phyloP scores from a whole-genome alignment of 1,284 basidiomycete genomes.

The Naganishia albida region DNA sequence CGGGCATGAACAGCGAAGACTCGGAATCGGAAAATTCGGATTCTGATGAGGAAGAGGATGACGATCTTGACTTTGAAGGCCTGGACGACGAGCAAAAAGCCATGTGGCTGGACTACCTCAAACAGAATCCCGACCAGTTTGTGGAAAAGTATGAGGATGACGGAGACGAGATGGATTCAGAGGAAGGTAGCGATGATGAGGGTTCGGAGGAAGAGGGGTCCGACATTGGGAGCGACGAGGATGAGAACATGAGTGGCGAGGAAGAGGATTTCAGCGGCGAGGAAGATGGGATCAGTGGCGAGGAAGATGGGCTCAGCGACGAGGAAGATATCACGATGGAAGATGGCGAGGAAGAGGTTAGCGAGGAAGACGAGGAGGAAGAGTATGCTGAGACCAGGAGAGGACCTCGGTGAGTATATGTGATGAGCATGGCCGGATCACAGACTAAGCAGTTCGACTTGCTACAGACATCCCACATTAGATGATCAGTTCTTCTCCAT shows the following conservation, averaged over 20 bases:
- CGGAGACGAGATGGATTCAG: slow-evolving; percentile 44
- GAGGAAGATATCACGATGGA: slow-evolving; percentile 52
- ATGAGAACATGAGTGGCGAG: slow-evolving; percentile 38
- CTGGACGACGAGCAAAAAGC: slow-evolving; percentile 17
- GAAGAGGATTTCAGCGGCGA: slow-evolving; percentile 30
- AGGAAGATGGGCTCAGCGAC: slow-evolving; percentile 59
- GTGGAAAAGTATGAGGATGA: slow-evolving; percentile 43
- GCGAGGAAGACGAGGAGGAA: slow-evolving; percentile 41
- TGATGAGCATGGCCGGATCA: slow-evolving; percentile 7
- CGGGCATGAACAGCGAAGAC: slow-evolving; percentile 44
- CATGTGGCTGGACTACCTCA: slow-evolving; percentile 25
- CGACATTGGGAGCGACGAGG: slow-evolving; percentile 3
- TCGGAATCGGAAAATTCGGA: slow-evolving; percentile 38
- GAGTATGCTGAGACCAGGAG: slow-evolving; percentile 31
- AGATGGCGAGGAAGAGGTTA: slow-evolving; percentile 37
- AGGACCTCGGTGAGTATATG: slow-evolving; percentile 1
- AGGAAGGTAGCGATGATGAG: slow-evolving; percentile 43
- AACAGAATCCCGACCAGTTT: slow-evolving; percentile 32
- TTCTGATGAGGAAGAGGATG: slow-evolving; percentile 37
- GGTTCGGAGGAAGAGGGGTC: slow-evolving; percentile 27
- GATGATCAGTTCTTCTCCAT: slow-evolving; percentile 94
- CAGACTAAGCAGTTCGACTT: not conserved
- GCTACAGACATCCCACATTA: slow-evolving; percentile 61
- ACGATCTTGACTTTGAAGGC: slow-evolving; percentile 28
- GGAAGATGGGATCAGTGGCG: slow-evolving; percentile 53